Percentiles rank a stretch among this genome's conserved stretches.
Evolutionary conservation across 805 yeast species (phyloP).

Genomic region (Saturnispora sekii): DNA sequence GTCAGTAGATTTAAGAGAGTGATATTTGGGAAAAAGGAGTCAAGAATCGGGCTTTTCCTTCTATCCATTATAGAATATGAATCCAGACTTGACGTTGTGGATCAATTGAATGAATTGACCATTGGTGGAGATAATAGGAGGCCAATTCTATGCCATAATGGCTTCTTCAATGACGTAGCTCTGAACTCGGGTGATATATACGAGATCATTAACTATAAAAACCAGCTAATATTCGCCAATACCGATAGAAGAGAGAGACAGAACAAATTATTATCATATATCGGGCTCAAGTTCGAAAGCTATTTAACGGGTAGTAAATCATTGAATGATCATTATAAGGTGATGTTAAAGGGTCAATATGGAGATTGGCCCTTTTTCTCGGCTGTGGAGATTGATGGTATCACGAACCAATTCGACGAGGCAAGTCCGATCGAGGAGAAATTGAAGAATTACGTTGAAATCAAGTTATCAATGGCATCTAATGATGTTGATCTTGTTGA

Average conservation of each 20-base stretch:
- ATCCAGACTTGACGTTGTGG: neutral
- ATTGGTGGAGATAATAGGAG: neutral
- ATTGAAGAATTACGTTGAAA: slow-evolving; percentile 10
- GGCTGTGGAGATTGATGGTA: slow-evolving; percentile 12
- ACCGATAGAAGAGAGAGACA: slow-evolving; percentile 8
- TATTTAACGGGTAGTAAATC: slow-evolving; percentile 5
- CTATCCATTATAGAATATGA: slow-evolving; percentile 8
- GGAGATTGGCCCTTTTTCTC: slow-evolving; percentile 11
- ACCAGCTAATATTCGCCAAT: slow-evolving; percentile 7
- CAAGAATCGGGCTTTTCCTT: slow-evolving; percentile 4
- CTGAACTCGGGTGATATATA: slow-evolving; percentile 1
- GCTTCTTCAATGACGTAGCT: slow-evolving; percentile 7
- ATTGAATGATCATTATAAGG: slow-evolving; percentile 10
- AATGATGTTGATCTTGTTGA: neutral
- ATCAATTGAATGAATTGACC: too few species aligned
- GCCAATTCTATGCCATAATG: slow-evolving; percentile 11
- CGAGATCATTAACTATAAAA: slow-evolving; percentile 6
- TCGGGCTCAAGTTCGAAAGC: slow-evolving; percentile 14
- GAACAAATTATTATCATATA: slow-evolving; percentile 1
- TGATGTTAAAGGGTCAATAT: slow-evolving; percentile 5
- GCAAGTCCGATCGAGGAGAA: neutral
- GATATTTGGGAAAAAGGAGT: neutral
- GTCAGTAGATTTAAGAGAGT: neutral
- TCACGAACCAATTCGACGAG: neutral
- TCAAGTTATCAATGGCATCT: slow-evolving; percentile 6